A percentile compares a stretch with the other conserved stretches of the same genome.
Conservation (phyloP, 1,284 basidiomycete species). For the Fistulinella cinereoalba region DNA sequence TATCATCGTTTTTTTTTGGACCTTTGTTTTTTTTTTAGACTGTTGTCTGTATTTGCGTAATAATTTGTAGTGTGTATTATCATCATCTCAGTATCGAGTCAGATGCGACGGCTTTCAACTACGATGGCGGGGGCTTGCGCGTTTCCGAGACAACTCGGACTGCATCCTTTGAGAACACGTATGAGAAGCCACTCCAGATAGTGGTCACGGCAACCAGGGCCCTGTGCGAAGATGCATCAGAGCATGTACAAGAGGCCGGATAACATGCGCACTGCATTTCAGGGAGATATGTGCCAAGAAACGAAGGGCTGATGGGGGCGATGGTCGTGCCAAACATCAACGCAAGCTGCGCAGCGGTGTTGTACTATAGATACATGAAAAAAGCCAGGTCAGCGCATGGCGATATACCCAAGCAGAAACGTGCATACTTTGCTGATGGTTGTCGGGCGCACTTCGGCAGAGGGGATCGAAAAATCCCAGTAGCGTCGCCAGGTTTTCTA, state of each 20-base stretch:
- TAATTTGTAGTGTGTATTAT: constrained; percentile 23
- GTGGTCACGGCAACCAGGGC: constrained; percentile 87
- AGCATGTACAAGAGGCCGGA: not conserved
- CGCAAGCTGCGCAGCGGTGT: constrained; percentile 88
- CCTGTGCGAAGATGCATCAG: constrained; percentile 41
- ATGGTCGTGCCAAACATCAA: constrained; percentile 89
- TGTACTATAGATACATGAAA: constrained; percentile 53
- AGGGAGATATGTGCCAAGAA: constrained; percentile 54
- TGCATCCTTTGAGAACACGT: constrained; percentile 73
- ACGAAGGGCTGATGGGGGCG: constrained; percentile 72
- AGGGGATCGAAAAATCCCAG: constrained; percentile 94
- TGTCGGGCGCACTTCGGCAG: constrained; percentile 90
- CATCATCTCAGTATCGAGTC: constrained; percentile 8
- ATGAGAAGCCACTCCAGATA: constrained; percentile 89
- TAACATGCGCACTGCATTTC: constrained; percentile 55
- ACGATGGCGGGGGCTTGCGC: constrained; percentile 22
- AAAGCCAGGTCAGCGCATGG: not conserved
- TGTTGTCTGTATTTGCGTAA: constrained; percentile 23
- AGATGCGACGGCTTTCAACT: constrained; percentile 3
- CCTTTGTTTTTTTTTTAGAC: not conserved
- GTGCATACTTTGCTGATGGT: constrained; percentile 77
- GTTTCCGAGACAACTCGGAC: constrained; percentile 54
- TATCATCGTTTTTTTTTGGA: constrained; percentile 5
- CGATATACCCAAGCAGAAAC: not conserved
- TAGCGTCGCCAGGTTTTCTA: constrained; percentile 91